Percentiles rank a stretch among this genome's conserved stretches.
These are phyloP conservation scores for Apophysomyces variabilis DNA, from an alignment of 371 early-diverging fungal genomes.

Conservation along the genomic window DNA sequence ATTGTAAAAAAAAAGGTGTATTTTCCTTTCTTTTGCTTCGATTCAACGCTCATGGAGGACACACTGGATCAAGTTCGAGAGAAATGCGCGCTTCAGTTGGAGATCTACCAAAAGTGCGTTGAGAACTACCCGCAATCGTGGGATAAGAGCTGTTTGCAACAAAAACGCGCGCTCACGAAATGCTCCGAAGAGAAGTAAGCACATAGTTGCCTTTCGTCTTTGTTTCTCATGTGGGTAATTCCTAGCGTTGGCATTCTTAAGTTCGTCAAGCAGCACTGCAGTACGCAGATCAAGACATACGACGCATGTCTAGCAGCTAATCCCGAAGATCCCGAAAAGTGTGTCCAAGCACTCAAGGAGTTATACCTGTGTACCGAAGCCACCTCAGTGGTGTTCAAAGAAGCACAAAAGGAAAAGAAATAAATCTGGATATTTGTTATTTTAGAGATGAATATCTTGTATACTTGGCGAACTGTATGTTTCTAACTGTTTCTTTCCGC, in stretches of 20 bases:
- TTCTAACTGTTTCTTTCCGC: constrained; percentile 60
- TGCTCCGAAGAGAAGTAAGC: constrained; percentile 82
- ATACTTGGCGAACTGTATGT: constrained; percentile 61
- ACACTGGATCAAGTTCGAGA: constrained; percentile 75
- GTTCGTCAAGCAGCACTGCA: constrained; percentile 75
- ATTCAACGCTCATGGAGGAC: constrained; percentile 58
- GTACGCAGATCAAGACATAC: constrained; percentile 67
- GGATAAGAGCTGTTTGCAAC: constrained; percentile 72
- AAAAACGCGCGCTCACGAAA: constrained; percentile 75
- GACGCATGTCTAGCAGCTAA: constrained; percentile 70
- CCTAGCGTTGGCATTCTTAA: constrained; percentile 70
- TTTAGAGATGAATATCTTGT: constrained; percentile 59
- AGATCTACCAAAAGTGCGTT: constrained; percentile 79
- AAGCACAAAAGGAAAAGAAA: constrained; percentile 6
- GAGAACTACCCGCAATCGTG: constrained; percentile 76
- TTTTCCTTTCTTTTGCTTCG: not conserved
- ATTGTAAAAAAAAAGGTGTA: not conserved
- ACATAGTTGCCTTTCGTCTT: not conserved
- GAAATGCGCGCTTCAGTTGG: constrained; percentile 79
- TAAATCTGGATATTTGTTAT: not conserved
- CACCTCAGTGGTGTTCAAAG: constrained; percentile 45
- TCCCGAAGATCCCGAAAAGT: constrained; percentile 66
- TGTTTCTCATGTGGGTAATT: constrained; percentile 21
- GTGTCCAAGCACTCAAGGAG: constrained; percentile 62
- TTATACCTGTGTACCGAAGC: constrained; percentile 69